A percentile compares a stretch with the other conserved stretches of the same genome.
phyloP scores from a whole-genome alignment of 2,329 filamentous ascomycete species.

The Cryphonectria parasitica region DNA sequence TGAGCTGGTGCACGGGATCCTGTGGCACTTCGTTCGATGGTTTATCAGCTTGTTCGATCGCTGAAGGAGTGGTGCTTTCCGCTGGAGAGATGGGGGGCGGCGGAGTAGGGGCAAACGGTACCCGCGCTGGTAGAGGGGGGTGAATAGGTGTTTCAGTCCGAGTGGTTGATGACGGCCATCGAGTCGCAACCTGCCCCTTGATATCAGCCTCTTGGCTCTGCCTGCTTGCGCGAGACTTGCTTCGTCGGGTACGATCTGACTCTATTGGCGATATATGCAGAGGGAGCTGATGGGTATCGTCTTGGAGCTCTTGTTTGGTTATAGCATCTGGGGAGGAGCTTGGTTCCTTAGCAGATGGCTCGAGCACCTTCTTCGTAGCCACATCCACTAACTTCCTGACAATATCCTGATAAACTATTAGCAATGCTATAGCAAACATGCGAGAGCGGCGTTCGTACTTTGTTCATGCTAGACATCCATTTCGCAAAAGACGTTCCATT shows the following conservation, averaged over 20 bases:
- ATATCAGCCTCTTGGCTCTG: conserved; percentile 34
- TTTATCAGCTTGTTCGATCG: conserved; percentile 9
- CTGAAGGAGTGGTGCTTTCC: background rate
- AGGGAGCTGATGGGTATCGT: conserved; percentile 23
- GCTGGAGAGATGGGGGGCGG: background rate
- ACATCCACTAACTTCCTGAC: conserved; percentile 18
- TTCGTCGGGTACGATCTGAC: conserved; percentile 30
- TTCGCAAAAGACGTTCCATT: conserved; percentile 50
- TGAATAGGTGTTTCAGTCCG: conserved; percentile 19
- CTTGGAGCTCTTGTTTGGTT: conserved; percentile 29
- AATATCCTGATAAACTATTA: conserved; percentile 31
- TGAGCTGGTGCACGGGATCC: conserved; percentile 26
- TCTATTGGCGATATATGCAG: conserved; percentile 18
- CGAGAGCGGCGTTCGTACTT: background rate
- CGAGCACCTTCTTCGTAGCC: conserved; percentile 8
- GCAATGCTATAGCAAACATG: conserved; percentile 10
- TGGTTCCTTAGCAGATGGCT: conserved; percentile 15
- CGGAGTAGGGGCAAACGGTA: background rate
- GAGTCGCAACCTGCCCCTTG: conserved; percentile 34
- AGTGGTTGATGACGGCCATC: conserved; percentile 32
- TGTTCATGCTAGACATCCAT: conserved; percentile 46
- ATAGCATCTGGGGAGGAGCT: conserved; percentile 29
- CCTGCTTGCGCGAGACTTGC: conserved; percentile 33
- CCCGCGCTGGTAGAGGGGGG: conserved; percentile 3
- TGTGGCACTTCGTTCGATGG: conserved; percentile 16